Conservation (phyloP, 768 basidiomycete genomes). For the Panellus pusillus region DNA sequence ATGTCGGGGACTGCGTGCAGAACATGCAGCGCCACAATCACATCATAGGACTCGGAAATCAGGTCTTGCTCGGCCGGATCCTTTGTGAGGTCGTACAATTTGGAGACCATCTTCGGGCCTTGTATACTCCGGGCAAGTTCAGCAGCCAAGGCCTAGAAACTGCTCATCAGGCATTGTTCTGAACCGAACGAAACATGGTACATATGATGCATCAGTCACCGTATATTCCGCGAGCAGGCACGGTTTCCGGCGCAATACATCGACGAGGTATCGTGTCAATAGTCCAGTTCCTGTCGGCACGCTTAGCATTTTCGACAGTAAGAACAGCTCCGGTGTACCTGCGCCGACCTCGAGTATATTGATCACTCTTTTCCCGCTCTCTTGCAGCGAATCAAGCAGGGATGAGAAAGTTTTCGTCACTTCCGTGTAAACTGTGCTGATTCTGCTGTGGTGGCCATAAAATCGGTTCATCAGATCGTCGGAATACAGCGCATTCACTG, state of each 20-base stretch:
- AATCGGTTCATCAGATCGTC: slow-evolving; percentile 8
- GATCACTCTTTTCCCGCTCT: background rate
- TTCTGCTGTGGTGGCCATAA: slow-evolving; percentile 1
- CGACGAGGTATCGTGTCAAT: slow-evolving; percentile 3
- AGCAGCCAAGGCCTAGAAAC: background rate
- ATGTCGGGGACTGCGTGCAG: slow-evolving; percentile 5
- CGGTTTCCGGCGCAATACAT: background rate
- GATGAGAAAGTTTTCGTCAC: background rate
- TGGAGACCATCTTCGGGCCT: background rate
- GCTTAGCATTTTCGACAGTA: background rate
- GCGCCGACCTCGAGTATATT: slow-evolving; percentile 12
- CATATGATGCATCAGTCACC: slow-evolving; percentile 9
- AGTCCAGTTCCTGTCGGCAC: background rate
- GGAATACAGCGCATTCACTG: slow-evolving; percentile 2
- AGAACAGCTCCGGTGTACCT: background rate
- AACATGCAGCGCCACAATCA: slow-evolving; percentile 6
- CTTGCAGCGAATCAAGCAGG: background rate
- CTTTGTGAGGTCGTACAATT: slow-evolving; percentile 6
- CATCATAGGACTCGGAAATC: background rate
- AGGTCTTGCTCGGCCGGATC: background rate
- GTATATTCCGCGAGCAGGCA: slow-evolving; percentile 6
- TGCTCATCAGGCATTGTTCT: background rate
- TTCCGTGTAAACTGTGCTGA: background rate
- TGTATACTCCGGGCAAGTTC: background rate
- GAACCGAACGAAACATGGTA: background rate